Evolutionary conservation across 441 rosid species (phyloP), one percentile per base, ranked within the genome.

Genomic region (Bocquillonia castaneifolia): DNA sequence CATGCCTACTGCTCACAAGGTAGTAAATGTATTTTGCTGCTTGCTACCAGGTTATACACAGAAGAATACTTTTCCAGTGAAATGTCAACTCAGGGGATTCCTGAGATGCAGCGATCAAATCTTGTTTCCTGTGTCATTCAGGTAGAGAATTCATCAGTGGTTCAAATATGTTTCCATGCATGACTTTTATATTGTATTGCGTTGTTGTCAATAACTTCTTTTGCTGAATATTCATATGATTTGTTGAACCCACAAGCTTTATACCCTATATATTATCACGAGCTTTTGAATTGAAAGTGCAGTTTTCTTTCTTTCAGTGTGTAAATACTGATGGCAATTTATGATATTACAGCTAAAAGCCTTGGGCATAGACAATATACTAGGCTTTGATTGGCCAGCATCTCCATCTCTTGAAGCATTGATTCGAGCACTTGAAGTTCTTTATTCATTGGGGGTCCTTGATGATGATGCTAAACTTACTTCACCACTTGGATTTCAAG

Each of bases 401-500:
- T 87, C 99, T 82, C 98, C 98, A 64, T 78, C 96, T 50, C 89
- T 96, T 15, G 93, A 94, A 77, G 80, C 96, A 71, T 85, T 92
- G 97, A 85, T 92, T 63, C 79, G 96, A 74, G 89, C 98, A 22
- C 97, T 94, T 73, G 99, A 94, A 81, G 88, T 90, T 20, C 94
- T 94, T 64, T 94, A 90, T 76, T 92, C 98, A 59, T 85, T 94
- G 59, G 93, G 92, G 58, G 84, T 92, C 73, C 88, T 94, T 9
- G 99, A 92, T 75, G 95, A 90, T 78, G 99, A 92, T 73, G 98
- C 97, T 68, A 94, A 92, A 81, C 99, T 94, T 75, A 90, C 94
- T 54, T 90, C 98, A 25, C 99, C 99, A 14, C 82, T 81, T 77
- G 99, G 99, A 66, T 93, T 92, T 84, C 96, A 92, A 86, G 95